These are phyloP conservation scores for Jatropha podagrica DNA, from an alignment of 441 rosid species.

Conservation along the genomic window DNA sequence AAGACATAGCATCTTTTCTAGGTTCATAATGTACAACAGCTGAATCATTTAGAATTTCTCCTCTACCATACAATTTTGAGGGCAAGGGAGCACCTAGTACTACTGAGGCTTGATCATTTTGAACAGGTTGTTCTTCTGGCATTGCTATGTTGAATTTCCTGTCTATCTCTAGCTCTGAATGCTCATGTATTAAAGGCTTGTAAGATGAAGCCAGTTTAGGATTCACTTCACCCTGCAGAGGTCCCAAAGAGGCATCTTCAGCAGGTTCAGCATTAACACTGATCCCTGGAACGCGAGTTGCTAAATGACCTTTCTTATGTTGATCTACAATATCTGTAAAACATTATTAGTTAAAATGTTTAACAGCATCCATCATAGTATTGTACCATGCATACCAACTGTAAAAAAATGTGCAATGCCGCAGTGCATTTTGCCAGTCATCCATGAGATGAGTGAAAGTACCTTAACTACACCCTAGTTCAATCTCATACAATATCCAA, in stretches of 20 bases:
- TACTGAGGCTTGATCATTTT: not conserved
- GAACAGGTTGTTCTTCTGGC: not conserved
- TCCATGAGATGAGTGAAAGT: not conserved
- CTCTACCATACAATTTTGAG: not conserved
- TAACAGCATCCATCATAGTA: not conserved
- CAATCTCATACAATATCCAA: not conserved
- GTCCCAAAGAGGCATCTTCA: conserved; percentile 7
- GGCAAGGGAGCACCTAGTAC: conserved; percentile 9
- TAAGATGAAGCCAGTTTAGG: not conserved
- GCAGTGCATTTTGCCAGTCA: not conserved
- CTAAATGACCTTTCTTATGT: not conserved
- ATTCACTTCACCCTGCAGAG: not conserved
- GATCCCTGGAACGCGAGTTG: not conserved
- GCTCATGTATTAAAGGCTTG: conserved; percentile 3
- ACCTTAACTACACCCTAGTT: not conserved
- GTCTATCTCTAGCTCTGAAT: conserved; percentile 5
- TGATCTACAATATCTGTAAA: not conserved
- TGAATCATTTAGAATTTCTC: not conserved
- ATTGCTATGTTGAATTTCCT: not conserved
- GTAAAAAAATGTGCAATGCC: not conserved
- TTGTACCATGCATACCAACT: not conserved
- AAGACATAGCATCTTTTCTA: conserved; percentile 9
- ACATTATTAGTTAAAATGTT: not conserved
- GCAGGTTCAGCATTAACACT: not conserved
- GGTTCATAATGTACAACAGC: not conserved